phyloP scores from a whole-genome alignment of 305 asterid genomes.

The Rubia tinctorum region DNA sequence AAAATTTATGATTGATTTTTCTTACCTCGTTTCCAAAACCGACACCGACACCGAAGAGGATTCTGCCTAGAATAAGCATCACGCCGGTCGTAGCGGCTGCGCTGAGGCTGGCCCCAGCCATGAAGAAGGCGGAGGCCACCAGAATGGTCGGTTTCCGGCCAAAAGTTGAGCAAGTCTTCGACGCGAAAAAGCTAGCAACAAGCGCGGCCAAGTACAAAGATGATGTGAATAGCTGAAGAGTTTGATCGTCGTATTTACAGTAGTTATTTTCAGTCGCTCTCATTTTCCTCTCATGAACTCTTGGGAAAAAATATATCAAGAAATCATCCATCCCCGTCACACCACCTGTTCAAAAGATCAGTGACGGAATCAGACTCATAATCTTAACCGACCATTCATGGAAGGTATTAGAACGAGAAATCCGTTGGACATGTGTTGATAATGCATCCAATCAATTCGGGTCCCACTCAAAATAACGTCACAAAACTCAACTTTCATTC shows the following conservation, averaged over 20 bases:
- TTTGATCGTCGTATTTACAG: conserved; percentile 67
- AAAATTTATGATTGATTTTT: neutral
- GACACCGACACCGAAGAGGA: conserved; percentile 66
- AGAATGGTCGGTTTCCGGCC: conserved; percentile 59
- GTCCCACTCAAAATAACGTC: too few relatives aligned
- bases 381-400: too few relatives aligned
- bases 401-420: too few relatives aligned
- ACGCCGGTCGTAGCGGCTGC: conserved; percentile 24
- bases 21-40: conserved; percentile 82
- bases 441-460: too few relatives aligned
- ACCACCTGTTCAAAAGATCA: conserved; percentile 36
- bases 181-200: conserved; percentile 62
- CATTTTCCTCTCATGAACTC: conserved; percentile 33
- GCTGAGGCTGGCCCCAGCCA: conserved; percentile 40
- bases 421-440: too few relatives aligned
- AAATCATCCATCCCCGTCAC: conserved; percentile 70
- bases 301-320: conserved; percentile 48
- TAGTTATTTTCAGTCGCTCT: conserved; percentile 45
- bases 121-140: conserved; percentile 46
- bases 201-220: conserved; percentile 68
- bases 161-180: conserved; percentile 39
- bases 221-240: conserved; percentile 78
- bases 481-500: too few relatives aligned
- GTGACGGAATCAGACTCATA: too few relatives aligned
- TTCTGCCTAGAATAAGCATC: conserved; percentile 59